Evolutionary conservation across 148 eudicot species (phyloP), one percentile per base, ranked within the genome.

Genomic region (Heliamphora exappendiculata): DNA sequence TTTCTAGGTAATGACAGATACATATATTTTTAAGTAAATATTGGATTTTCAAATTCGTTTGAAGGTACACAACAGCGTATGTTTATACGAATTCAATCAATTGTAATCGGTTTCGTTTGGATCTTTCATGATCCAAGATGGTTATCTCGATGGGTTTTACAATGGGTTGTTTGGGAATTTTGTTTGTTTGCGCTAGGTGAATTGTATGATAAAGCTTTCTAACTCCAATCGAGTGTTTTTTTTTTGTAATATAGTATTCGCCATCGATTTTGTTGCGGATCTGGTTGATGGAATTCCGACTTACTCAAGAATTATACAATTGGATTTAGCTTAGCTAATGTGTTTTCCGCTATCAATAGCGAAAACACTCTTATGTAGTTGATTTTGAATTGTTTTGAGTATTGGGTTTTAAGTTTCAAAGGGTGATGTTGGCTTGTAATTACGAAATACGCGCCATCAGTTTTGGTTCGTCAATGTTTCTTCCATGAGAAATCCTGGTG

Each of bases 61-160:
- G 51, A 26, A 26, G 41, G 28, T 22, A 34, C 45, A 34, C 4
- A 2, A 33, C 26, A 33, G 62, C 45, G 33, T 5, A 24, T 39
- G 54, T 73, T 73, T 9, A 11, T 54, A 13, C 14, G 63, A 54
- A 54, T n/a, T n/a, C n/a, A n/a, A n/a, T n/a, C n/a, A n/a, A n/a
- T 73, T 73, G 22, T 26, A 36, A 14, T 37, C 29, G 22, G 75
- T 73, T 54, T 55, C 45, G 28, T 54, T 73, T 37, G 64, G 49
- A 28, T n/a, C 16, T 36, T 19, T 39, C n/a, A 4, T 54, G 75
- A 34, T 51, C 7, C 13, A 11, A 53, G 20, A 34, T 72, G 47
- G 20, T 53, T 37, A 36, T 19, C 17, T 53, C 31, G 44, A 53
- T 34, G 75, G 62, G 75, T 53, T 22, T 26, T 31, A 20, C 74